These are phyloP conservation scores for Mangifera indica DNA, from an alignment of 345 rosid species.

Conservation along the genomic window DNA sequence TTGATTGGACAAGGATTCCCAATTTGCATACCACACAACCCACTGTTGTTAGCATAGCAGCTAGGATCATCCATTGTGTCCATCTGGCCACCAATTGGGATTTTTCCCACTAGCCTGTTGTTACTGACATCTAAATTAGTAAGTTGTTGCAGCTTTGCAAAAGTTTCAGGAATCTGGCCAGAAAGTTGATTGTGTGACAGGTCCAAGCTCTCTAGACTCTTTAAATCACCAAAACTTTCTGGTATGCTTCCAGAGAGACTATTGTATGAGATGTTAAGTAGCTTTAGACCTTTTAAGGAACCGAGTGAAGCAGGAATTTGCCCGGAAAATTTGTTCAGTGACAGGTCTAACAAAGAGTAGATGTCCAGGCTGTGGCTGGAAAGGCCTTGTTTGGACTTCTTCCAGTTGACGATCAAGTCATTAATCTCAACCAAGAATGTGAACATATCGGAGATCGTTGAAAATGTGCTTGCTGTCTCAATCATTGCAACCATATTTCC, in stretches of 20 bases:
- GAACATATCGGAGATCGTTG: conserved; percentile 19
- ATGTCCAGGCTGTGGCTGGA: conserved; percentile 27
- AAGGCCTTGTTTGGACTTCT: conserved; percentile 31
- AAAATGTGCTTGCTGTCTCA: conserved; percentile 15
- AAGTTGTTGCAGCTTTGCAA: conserved; percentile 29
- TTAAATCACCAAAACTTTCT: conserved; percentile 25
- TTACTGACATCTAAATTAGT: conserved; percentile 28
- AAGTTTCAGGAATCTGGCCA: conserved; percentile 27
- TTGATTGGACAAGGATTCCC: conserved; percentile 23
- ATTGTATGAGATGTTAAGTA: conserved; percentile 31
- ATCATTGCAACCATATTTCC: conserved; percentile 33
- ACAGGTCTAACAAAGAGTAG: conserved; percentile 38
- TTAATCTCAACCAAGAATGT: conserved; percentile 19
- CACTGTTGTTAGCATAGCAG: conserved; percentile 29
- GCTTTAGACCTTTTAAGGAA: conserved; percentile 27
- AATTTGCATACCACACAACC: conserved; percentile 37
- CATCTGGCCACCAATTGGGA: conserved; percentile 39
- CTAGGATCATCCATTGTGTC: conserved; percentile 29
- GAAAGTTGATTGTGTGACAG: conserved; percentile 36
- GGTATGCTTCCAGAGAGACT: conserved; percentile 29
- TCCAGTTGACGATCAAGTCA: conserved; percentile 32
- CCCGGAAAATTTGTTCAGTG: conserved; percentile 27
- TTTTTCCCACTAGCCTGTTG: conserved; percentile 33
- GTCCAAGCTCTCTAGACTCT: conserved; percentile 35
- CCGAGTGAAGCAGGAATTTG: conserved; percentile 33